A percentile compares a stretch with the other conserved stretches of the same genome.
Conservation (phyloP, 2,329 filamentous ascomycete genomes). For the Escovopsis sp. region DNA sequence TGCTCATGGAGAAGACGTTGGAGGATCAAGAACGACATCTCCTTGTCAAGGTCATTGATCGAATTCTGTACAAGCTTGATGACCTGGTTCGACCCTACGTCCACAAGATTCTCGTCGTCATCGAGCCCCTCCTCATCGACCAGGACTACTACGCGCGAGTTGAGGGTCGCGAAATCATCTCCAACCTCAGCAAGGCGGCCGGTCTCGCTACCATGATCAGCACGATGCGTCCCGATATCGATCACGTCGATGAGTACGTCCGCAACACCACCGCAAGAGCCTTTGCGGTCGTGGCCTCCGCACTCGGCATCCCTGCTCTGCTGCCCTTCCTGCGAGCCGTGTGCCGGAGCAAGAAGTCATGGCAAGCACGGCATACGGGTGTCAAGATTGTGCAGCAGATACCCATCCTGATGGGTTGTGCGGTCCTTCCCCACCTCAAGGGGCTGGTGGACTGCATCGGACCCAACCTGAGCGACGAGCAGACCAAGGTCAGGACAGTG, state of each 20-base stretch:
- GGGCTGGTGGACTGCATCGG: slow-evolving; percentile 93
- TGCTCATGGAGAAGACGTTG: slow-evolving; percentile 95
- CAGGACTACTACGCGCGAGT: slow-evolving; percentile 99
- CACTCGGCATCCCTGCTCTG: slow-evolving; percentile 85
- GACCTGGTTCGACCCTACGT: slow-evolving; percentile 92
- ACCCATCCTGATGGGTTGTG: slow-evolving; percentile 95
- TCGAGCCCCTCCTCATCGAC: slow-evolving; percentile 96
- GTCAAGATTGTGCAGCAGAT: slow-evolving; percentile 99
- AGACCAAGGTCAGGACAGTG: slow-evolving; percentile 93
- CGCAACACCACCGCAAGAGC: slow-evolving; percentile 94
- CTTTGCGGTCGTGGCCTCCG: slow-evolving; percentile 92
- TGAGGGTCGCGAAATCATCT: slow-evolving; percentile 96
- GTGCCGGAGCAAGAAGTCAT: slow-evolving; percentile 96
- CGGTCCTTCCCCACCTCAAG: slow-evolving; percentile 87
- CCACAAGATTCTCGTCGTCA: slow-evolving; percentile 96
- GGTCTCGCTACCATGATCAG: slow-evolving; percentile 98
- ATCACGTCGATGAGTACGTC: slow-evolving; percentile 96
- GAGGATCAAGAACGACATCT: slow-evolving; percentile 97
- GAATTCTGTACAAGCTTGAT: slow-evolving; percentile 95
- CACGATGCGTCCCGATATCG: slow-evolving; percentile 96
- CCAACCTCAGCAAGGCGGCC: slow-evolving; percentile 90
- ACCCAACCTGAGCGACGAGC: slow-evolving; percentile 90
- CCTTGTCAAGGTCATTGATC: slow-evolving; percentile 96
- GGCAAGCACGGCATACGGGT: slow-evolving; percentile 94
- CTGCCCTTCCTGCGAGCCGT: slow-evolving; percentile 91